These are phyloP conservation scores for Physaria fendleri DNA, from an alignment of 345 rosid species.

Conservation along the genomic window DNA sequence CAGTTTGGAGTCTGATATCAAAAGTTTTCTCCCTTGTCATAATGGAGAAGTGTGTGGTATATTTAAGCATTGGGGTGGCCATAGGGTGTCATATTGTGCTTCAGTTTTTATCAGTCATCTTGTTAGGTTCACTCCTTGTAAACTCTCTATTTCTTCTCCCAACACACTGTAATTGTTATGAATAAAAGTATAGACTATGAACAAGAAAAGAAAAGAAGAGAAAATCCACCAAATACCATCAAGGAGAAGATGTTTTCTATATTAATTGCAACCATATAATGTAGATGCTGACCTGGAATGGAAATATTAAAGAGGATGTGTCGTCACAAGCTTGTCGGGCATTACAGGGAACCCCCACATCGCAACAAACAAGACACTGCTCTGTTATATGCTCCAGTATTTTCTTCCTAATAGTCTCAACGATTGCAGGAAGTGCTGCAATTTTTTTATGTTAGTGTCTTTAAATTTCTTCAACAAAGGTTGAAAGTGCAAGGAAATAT, in stretches of 20 bases:
- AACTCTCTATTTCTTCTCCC: too few relatives aligned
- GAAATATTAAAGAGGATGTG: constrained; percentile 87
- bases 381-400: constrained; percentile 83
- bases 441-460: constrained; percentile 21
- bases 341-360: constrained; percentile 80
- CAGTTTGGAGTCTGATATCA: not conserved
- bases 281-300: constrained; percentile 67
- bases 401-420: constrained; percentile 71
- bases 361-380: constrained; percentile 88
- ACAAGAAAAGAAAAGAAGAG: not conserved
- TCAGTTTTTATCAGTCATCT: too few relatives aligned
- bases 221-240: not conserved
- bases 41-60: too few relatives aligned
- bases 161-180: too few relatives aligned
- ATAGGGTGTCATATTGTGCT: too few relatives aligned
- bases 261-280: not conserved
- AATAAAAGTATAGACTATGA: not conserved
- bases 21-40: not conserved
- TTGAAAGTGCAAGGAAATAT: not conserved
- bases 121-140: too few relatives aligned
- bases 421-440: constrained; percentile 73
- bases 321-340: constrained; percentile 86
- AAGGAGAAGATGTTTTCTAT: not conserved
- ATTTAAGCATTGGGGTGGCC: too few relatives aligned
- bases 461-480: constrained; percentile 7